Conservation (phyloP, 768 basidiomycete genomes). For the Lyophyllum atratum region DNA sequence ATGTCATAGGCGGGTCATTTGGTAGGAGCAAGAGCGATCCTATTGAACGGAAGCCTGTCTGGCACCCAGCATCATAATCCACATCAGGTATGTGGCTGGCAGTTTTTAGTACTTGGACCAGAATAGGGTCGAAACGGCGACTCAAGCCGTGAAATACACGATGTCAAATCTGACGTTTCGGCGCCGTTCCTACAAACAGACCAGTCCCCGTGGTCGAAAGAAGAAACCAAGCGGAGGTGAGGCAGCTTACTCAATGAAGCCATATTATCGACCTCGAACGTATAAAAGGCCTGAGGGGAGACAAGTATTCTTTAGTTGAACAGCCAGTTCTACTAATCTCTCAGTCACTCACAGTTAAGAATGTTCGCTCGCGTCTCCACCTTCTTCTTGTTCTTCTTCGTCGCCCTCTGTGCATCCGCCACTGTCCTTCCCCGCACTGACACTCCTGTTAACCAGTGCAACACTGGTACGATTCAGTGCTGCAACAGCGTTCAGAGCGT, state of each 20-base stretch:
- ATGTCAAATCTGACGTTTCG: conserved; percentile 7
- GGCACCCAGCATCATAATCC: neutral
- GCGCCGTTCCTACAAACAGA: neutral
- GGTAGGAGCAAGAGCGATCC: neutral
- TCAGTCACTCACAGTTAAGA: neutral
- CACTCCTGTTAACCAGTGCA: conserved; percentile 4
- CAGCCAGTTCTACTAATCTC: conserved; percentile 14
- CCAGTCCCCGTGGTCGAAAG: neutral
- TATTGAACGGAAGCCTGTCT: neutral
- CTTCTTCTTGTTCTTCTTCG: conserved; percentile 11
- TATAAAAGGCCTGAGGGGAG: conserved; percentile 8
- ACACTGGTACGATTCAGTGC: conserved; percentile 8
- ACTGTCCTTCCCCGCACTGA: conserved; percentile 8
- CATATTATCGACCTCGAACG: neutral
- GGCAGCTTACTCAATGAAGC: neutral
- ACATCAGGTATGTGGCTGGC: neutral
- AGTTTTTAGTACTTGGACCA: neutral
- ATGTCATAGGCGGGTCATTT: neutral
- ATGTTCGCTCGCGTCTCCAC: conserved; percentile 14
- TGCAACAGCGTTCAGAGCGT: conserved; percentile 9
- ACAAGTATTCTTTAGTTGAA: conserved; percentile 7
- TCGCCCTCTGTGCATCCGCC: conserved; percentile 18
- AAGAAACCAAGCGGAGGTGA: neutral
- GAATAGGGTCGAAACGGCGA: neutral
- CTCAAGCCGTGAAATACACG: neutral